A percentile compares a stretch with the other conserved stretches of the same genome.
phyloP scores from a whole-genome alignment of 768 basidiomycete species.

The Scleroderma citrinum region DNA sequence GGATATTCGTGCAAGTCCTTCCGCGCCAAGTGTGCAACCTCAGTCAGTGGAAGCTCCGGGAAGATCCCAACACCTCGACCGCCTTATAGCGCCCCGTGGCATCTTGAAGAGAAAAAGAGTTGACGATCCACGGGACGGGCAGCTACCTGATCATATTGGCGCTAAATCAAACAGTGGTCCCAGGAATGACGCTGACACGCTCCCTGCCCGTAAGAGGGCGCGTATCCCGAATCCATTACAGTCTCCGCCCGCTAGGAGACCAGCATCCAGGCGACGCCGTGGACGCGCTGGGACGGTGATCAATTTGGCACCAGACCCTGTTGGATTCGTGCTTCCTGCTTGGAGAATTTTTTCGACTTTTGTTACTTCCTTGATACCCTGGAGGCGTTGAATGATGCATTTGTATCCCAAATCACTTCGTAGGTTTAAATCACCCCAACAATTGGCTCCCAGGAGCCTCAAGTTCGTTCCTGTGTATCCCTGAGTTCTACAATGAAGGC shows the following conservation, averaged over 20 bases:
- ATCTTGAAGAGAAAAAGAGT: slow-evolving; percentile 26
- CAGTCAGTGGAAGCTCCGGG: slow-evolving; percentile 8
- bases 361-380: slow-evolving; percentile 26
- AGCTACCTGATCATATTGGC: background rate
- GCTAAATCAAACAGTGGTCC: background rate
- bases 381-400: slow-evolving; percentile 18
- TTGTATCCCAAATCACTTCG: too few relatives aligned
- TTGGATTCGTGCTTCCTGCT: slow-evolving; percentile 29
- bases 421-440: too few relatives aligned
- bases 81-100: slow-evolving; percentile 18
- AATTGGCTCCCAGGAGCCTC: too few relatives aligned
- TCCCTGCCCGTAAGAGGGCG: background rate
- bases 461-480: too few relatives aligned
- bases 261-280: slow-evolving; percentile 4
- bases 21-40: background rate
- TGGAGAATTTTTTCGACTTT: slow-evolving; percentile 27
- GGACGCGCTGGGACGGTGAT: background rate
- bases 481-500: too few relatives aligned
- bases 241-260: slow-evolving; percentile 16
- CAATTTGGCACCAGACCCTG: slow-evolving; percentile 13
- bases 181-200: background rate
- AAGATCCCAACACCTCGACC: slow-evolving; percentile 12
- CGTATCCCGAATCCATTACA: background rate
- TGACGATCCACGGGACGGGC: slow-evolving; percentile 7
- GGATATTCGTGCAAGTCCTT: slow-evolving; percentile 10